Conservation (phyloP, 768 basidiomycete species). For the Tulasnella sp. region DNA sequence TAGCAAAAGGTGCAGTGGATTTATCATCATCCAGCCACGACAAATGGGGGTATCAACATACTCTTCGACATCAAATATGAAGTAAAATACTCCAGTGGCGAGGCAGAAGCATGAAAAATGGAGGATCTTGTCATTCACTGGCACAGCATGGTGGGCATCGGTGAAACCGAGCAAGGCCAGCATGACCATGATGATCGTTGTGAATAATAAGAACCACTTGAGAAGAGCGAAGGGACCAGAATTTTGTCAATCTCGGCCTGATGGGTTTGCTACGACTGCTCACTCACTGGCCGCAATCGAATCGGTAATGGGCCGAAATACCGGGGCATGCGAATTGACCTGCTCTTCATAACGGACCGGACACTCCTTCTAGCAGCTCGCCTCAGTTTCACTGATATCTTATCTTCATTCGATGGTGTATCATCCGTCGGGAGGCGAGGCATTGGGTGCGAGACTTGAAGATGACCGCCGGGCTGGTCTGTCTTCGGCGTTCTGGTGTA, state of each 20-base stretch:
- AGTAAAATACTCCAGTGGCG: slow-evolving; percentile 79
- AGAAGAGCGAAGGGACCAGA: not conserved
- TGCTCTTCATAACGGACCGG: slow-evolving; percentile 21
- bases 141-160: slow-evolving; percentile 56
- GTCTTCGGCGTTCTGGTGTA: not conserved
- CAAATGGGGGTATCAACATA: slow-evolving; percentile 41
- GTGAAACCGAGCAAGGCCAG: slow-evolving; percentile 78
- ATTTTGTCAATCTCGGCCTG: not conserved
- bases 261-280: not conserved
- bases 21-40: not conserved
- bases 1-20: not conserved
- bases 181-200: slow-evolving; percentile 60
- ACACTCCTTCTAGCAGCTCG: not conserved
- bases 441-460: not conserved
- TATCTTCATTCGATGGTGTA: not conserved
- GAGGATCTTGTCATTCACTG: slow-evolving; percentile 73
- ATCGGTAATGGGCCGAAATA: slow-evolving; percentile 53
- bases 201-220: slow-evolving; percentile 80
- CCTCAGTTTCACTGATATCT: not conserved
- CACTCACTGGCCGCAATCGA: slow-evolving; percentile 63
- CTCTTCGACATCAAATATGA: slow-evolving; percentile 86
- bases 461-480: not conserved
- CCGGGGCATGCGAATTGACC: slow-evolving; percentile 12
- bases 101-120: slow-evolving; percentile 73
- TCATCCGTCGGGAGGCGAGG: not conserved